Conservation (phyloP, 1,139 yeast genomes). For the Suhomyces bribrorum region DNA sequence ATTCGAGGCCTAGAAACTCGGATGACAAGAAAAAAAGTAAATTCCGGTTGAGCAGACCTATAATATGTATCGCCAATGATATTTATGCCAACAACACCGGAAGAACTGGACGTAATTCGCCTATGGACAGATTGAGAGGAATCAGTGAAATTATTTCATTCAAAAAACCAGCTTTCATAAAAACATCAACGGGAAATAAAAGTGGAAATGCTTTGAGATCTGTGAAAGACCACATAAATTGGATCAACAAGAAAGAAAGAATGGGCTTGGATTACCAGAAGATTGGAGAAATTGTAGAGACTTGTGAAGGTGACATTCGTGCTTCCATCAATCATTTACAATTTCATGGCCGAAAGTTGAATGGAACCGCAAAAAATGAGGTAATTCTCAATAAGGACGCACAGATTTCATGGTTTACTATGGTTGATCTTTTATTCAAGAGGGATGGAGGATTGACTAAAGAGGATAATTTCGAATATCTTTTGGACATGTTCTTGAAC, state of each 20-base stretch:
- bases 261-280: conserved; percentile 36
- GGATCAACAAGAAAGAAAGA: conserved; percentile 34
- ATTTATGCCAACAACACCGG: conserved; percentile 55
- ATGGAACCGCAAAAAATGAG: conserved; percentile 7
- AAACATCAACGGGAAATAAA: conserved; percentile 36
- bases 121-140: conserved; percentile 73
- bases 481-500: conserved; percentile 37
- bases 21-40: conserved; percentile 28
- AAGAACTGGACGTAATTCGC: conserved; percentile 23
- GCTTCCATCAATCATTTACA: conserved; percentile 85
- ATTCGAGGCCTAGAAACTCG: conserved; percentile 46
- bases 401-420: conserved; percentile 59
- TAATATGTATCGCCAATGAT: conserved; percentile 91
- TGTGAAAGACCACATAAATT: conserved; percentile 42
- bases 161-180: conserved; percentile 54
- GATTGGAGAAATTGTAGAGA: conserved; percentile 57
- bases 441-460: conserved; percentile 50
- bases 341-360: conserved; percentile 48
- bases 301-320: conserved; percentile 82
- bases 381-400: conserved; percentile 45
- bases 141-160: conserved; percentile 71
- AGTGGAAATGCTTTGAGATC: conserved; percentile 41
- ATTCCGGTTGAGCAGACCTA: conserved; percentile 68
- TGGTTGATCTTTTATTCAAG: conserved; percentile 56
- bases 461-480: conserved; percentile 46